Percentiles rank a stretch among this genome's conserved stretches.
phyloP scores from a whole-genome alignment of 371 early-diverging fungal genomes.

The Mucor circinelloides region DNA sequence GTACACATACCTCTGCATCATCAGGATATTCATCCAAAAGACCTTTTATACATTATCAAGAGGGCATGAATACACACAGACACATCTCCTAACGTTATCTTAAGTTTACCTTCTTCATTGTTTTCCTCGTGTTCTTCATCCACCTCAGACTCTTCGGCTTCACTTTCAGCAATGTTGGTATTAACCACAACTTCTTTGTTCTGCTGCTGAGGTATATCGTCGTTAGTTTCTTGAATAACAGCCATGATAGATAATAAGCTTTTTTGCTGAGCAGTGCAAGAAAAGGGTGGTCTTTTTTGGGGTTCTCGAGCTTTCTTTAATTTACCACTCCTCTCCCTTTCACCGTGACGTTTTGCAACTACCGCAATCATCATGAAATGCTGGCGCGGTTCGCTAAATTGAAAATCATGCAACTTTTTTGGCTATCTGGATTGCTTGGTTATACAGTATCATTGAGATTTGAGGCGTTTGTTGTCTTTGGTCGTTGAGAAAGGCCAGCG shows the following conservation, averaged over 20 bases:
- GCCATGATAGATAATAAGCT: neutral
- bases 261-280: neutral
- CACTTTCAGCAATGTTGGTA: constrained; percentile 10
- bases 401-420: neutral
- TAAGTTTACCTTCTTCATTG: constrained; percentile 23
- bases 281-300: neutral
- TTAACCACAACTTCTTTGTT: constrained; percentile 12
- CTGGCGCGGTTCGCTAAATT: neutral
- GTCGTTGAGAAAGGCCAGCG: too few relatives aligned
- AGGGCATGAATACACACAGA: neutral
- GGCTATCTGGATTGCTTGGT: too few relatives aligned
- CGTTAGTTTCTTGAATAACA: neutral
- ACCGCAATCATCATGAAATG: neutral
- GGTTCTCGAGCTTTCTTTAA: neutral
- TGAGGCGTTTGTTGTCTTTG: too few relatives aligned
- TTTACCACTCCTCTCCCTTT: neutral
- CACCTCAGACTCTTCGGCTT: constrained; percentile 27
- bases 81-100: neutral
- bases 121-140: constrained; percentile 22
- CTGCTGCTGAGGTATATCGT: neutral
- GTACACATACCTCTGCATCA: constrained; percentile 33
- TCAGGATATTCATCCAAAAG: constrained; percentile 45
- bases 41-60: constrained; percentile 18
- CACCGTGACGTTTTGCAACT: neutral
- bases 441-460: too few relatives aligned